These are phyloP conservation scores for Globisporangium paddicum DNA, from an alignment of 352 stramenopile species.

Conservation along the genomic window DNA sequence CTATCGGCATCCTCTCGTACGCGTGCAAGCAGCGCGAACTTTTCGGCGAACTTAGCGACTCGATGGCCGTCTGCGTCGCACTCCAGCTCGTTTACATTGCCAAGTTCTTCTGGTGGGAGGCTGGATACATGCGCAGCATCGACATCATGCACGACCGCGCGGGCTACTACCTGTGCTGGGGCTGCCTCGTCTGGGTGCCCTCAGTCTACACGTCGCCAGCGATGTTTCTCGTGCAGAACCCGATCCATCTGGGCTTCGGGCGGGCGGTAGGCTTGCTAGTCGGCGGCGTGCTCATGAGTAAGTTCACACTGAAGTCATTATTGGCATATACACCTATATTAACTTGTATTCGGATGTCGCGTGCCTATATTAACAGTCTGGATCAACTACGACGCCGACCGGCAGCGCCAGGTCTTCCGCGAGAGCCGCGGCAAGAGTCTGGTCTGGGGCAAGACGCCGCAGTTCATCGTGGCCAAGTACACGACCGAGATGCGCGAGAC, in stretches of 20 bases:
- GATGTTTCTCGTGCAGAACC: slow-evolving; percentile 91
- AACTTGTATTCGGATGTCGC: background rate
- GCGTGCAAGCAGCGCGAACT: slow-evolving; percentile 86
- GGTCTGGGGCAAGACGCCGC: slow-evolving; percentile 90
- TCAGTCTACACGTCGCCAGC: slow-evolving; percentile 95
- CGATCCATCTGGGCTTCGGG: slow-evolving; percentile 53
- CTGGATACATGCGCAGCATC: slow-evolving; percentile 96
- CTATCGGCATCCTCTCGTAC: slow-evolving; percentile 87
- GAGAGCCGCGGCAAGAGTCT: slow-evolving; percentile 74
- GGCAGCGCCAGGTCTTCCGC: slow-evolving; percentile 92
- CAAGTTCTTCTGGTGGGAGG: slow-evolving; percentile 98
- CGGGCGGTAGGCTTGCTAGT: slow-evolving; percentile 55
- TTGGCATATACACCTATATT: slow-evolving; percentile 11
- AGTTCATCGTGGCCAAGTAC: slow-evolving; percentile 93
- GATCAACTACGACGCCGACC: slow-evolving; percentile 95
- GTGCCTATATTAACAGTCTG: slow-evolving; percentile 46
- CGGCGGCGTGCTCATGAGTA: slow-evolving; percentile 72
- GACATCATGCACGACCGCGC: slow-evolving; percentile 96
- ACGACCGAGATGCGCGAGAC: slow-evolving; percentile 84
- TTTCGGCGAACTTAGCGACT: slow-evolving; percentile 77
- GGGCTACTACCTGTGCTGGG: slow-evolving; percentile 96
- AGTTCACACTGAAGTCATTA: slow-evolving; percentile 9
- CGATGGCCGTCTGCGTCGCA: slow-evolving; percentile 81
- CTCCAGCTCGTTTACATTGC: slow-evolving; percentile 94
- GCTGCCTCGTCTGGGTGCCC: slow-evolving; percentile 96